Evolutionary conservation across 495 filamentous ascomycete species (phyloP), one percentile per base, ranked within the genome.

Genomic region (Bathelium albidoporum): DNA sequence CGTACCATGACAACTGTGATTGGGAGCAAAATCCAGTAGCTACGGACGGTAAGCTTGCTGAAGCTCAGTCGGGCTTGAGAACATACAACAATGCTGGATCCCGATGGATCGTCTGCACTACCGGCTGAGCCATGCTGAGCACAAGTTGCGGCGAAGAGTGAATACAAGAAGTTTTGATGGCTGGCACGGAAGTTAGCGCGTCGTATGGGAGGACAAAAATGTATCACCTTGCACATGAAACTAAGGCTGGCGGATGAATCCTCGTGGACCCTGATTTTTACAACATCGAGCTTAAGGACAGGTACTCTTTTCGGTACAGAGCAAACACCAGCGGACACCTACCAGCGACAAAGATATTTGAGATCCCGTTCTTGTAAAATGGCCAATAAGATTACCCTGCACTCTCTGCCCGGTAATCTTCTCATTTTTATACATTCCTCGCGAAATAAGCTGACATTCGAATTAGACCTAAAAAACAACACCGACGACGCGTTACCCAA

Each of bases 11-110:
- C 94, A 68, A 94, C 80, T 20, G 92, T 92, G 73, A 98, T 98
- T 28, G 94, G 94, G 68, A 97, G 88, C 39, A 98, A 79, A 75
- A 98, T 97, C 94, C 94, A 97, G 79, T 95, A 96, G 77, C 92
- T 97, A 64, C 45, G 36, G 31, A 31, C 20, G 20, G 18, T 22
- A 22, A 34, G 55, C 36, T 36, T 24, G 52, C 31, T 14, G 20
- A 20, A 63, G 55, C 67, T 66, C 53, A 63, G 49, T 67, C 16
- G 18, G 24, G 32, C 16, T 10, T 32, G 49, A 45, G 60, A 59
- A 70, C 83, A 73, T 76, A 97, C 94, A 97, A 96, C 65, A 98
- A 82, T 74, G 96, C 93, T 69, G 94, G 95, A 91, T 98, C 94
- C 83, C 94, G 79, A 79, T 94, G 89, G 86, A 98, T 97, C 77